Evolutionary conservation across 1,139 yeast species (phyloP).

Genomic region (Geotrichum klebahnii): DNA sequence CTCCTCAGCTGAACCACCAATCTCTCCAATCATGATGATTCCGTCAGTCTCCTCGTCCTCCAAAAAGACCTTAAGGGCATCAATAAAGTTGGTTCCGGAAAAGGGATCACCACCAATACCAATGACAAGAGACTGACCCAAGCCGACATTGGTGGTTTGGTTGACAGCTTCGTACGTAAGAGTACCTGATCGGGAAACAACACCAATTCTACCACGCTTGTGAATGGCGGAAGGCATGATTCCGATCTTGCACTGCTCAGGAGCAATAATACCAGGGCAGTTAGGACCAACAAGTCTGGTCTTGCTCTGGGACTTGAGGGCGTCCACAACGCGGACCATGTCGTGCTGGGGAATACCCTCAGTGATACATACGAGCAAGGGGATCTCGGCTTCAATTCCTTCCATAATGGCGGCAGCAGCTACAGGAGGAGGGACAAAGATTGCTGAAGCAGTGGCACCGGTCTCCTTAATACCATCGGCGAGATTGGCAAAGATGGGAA

Average conservation of each 20-base stretch:
- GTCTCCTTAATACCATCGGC: slow-evolving; percentile 84
- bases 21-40: slow-evolving; percentile 96
- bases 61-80: slow-evolving; percentile 85
- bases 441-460: slow-evolving; percentile 93
- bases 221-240: slow-evolving; percentile 96
- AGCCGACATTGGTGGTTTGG: slow-evolving; percentile 93
- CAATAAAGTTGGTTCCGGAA: slow-evolving; percentile 99
- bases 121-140: slow-evolving; percentile 94
- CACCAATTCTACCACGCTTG: slow-evolving; percentile 89
- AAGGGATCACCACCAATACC: slow-evolving; percentile 99
- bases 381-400: slow-evolving; percentile 95
- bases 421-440: slow-evolving; percentile 95
- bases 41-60: slow-evolving; percentile 94
- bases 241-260: slow-evolving; percentile 97
- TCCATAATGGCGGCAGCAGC: slow-evolving; percentile 96
- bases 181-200: slow-evolving; percentile 95
- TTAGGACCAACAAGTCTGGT: slow-evolving; percentile 98
- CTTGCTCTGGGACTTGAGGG: slow-evolving; percentile 86
- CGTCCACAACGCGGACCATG: slow-evolving; percentile 93
- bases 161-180: slow-evolving; percentile 98
- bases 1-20: slow-evolving; percentile 99
- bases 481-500: slow-evolving; percentile 85
- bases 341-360: slow-evolving; percentile 99
- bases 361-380: slow-evolving; percentile 92
- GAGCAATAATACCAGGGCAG: slow-evolving; percentile 98